Evolutionary conservation across 2,329 filamentous ascomycete genomes (phyloP).

Genomic region (Cladosporium colombiae): DNA sequence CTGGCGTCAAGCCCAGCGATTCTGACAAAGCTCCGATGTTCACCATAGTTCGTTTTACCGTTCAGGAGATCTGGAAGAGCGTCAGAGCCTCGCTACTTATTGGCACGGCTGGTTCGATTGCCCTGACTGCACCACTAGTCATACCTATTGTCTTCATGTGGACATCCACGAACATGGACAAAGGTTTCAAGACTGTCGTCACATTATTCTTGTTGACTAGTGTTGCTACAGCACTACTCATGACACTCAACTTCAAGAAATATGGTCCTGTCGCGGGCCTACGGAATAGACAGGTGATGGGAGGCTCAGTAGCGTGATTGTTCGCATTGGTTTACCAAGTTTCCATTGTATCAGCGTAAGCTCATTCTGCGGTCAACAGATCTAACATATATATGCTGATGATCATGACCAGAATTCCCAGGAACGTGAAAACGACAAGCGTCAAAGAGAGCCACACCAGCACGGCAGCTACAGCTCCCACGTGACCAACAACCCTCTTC

Average conservation of each 20-base stretch:
- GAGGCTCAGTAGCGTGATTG: background rate
- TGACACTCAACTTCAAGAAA: conserved; percentile 1
- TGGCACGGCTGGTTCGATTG: background rate
- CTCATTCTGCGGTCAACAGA: background rate
- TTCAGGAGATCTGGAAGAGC: conserved; percentile 12
- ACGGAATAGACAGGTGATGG: background rate
- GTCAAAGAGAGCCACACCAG: conserved; percentile 21
- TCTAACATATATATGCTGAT: conserved; percentile 6
- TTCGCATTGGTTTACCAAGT: background rate
- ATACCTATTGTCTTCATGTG: conserved; percentile 22
- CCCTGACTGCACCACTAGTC: conserved; percentile 16
- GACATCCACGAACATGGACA: conserved; percentile 16
- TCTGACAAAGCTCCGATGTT: background rate
- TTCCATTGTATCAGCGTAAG: background rate
- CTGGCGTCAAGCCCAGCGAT: conserved; percentile 2
- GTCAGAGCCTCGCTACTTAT: background rate
- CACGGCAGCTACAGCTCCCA: conserved; percentile 19
- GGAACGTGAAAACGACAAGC: conserved; percentile 2
- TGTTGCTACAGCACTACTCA: background rate
- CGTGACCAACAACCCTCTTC: conserved; percentile 12
- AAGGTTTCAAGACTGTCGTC: conserved; percentile 18
- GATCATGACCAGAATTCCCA: conserved; percentile 12
- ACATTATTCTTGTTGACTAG: conserved; percentile 18
- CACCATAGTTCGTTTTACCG: conserved; percentile 7
- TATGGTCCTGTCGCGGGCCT: background rate